Percentiles rank a stretch among this genome's conserved stretches.
These are phyloP conservation scores for Salvia sclarea DNA, from an alignment of 305 asterid genomes.

Conservation along the genomic window DNA sequence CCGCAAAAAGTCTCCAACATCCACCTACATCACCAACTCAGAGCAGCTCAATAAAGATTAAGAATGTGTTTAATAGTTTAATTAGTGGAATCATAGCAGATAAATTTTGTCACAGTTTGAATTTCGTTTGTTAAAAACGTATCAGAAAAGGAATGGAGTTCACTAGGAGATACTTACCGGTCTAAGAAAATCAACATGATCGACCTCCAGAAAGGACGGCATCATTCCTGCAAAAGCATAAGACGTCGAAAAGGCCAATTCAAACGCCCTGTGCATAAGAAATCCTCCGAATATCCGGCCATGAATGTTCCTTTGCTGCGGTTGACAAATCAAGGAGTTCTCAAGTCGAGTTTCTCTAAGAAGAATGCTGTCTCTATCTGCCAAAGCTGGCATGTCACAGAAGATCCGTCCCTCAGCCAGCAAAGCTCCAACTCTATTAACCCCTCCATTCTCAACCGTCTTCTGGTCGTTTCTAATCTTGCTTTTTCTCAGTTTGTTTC, in stretches of 20 bases:
- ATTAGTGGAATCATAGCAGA: too few species aligned
- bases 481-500: constrained; percentile 58
- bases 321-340: constrained; percentile 85
- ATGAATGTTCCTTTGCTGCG: constrained; percentile 89
- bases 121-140: background rate
- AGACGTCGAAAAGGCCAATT: constrained; percentile 78
- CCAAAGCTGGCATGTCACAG: constrained; percentile 91
- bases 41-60: constrained; percentile 11
- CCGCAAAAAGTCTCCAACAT: constrained; percentile 96
- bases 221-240: constrained; percentile 88
- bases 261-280: constrained; percentile 87
- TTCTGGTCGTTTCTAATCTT: constrained; percentile 45
- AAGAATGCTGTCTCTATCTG: constrained; percentile 82
- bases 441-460: constrained; percentile 56
- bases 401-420: constrained; percentile 78
- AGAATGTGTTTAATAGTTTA: background rate
- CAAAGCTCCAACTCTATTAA: constrained; percentile 50
- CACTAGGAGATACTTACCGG: constrained; percentile 56
- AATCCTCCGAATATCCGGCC: constrained; percentile 93
- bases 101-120: background rate
- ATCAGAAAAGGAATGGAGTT: constrained; percentile 1
- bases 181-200: constrained; percentile 83
- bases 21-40: constrained; percentile 61
- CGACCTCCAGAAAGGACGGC: constrained; percentile 90
- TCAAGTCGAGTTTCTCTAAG: constrained; percentile 80